Conservation (phyloP, 768 basidiomycete genomes). For the Heimioporus sp. region DNA sequence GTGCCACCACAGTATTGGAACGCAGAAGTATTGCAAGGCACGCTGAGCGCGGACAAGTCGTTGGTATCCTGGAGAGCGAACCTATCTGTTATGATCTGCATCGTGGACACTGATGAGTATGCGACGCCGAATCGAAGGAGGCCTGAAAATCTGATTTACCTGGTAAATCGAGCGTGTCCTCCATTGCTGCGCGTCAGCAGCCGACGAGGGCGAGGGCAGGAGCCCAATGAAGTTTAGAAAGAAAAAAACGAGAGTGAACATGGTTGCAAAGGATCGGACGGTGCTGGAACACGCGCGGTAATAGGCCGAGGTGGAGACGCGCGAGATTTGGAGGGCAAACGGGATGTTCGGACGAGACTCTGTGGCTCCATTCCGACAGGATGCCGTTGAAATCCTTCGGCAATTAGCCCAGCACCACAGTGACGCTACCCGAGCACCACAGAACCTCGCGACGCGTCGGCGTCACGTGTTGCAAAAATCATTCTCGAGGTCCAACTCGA, state of each 20-base stretch:
- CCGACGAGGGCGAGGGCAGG: slow-evolving; percentile 14
- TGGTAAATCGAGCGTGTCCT: slow-evolving; percentile 56
- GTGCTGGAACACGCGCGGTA: slow-evolving; percentile 1
- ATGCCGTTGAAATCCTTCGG: slow-evolving; percentile 25
- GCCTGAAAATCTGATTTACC: slow-evolving; percentile 17
- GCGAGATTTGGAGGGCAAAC: slow-evolving; percentile 1
- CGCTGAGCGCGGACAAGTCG: slow-evolving; percentile 24
- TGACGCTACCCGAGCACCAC: background rate
- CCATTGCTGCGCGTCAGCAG: slow-evolving; percentile 48
- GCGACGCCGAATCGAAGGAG: background rate
- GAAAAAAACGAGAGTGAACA: slow-evolving; percentile 10
- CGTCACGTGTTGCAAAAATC: slow-evolving; percentile 31
- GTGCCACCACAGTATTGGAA: slow-evolving; percentile 59
- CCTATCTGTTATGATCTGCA: slow-evolving; percentile 54
- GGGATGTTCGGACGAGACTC: slow-evolving; percentile 1
- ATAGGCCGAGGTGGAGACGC: background rate
- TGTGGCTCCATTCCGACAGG: slow-evolving; percentile 16
- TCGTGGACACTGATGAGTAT: background rate
- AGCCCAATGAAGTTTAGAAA: slow-evolving; percentile 7
- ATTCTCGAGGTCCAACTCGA: background rate
- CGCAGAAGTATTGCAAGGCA: slow-evolving; percentile 43
- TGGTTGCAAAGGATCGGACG: background rate
- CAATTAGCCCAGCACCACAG: slow-evolving; percentile 9
- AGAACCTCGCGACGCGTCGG: background rate
- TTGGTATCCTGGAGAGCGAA: slow-evolving; percentile 49